phyloP scores from a whole-genome alignment of 2,329 filamentous ascomycete genomes.

The Triangularia verruculosa region DNA sequence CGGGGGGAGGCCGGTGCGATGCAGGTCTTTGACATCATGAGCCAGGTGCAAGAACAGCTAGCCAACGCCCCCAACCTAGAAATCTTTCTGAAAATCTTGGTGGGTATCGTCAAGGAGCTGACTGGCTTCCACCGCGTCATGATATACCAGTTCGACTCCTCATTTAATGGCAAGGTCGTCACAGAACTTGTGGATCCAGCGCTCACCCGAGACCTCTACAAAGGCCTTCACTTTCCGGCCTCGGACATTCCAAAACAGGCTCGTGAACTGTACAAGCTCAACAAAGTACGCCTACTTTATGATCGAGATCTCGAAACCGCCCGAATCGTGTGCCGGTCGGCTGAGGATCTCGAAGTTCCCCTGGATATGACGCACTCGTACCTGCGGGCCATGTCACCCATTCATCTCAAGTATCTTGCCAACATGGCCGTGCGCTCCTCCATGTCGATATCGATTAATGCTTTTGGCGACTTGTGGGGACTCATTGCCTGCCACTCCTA shows the following conservation, averaged over 20 bases:
- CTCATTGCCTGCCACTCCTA: conserved; percentile 85
- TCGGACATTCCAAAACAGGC: conserved; percentile 84
- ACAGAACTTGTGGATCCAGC: conserved; percentile 81
- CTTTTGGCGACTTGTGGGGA: conserved; percentile 82
- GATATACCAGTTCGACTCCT: conserved; percentile 85
- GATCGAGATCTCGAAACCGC: conserved; percentile 78
- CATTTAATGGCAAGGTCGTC: conserved; percentile 82
- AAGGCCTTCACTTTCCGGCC: conserved; percentile 83
- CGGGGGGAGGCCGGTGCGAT: conserved; percentile 78
- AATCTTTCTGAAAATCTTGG: conserved; percentile 72
- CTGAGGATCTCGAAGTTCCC: conserved; percentile 69
- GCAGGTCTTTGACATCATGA: conserved; percentile 90
- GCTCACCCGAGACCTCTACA: conserved; percentile 78
- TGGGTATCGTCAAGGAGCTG: conserved; percentile 83
- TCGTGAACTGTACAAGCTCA: conserved; percentile 83
- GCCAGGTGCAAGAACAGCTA: conserved; percentile 85
- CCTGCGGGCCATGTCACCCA: conserved; percentile 84
- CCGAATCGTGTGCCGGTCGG: conserved; percentile 73
- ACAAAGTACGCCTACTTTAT: conserved; percentile 84
- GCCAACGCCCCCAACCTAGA: conserved; percentile 68
- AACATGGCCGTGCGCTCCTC: conserved; percentile 93
- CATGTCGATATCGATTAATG: conserved; percentile 92
- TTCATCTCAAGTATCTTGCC: conserved; percentile 79
- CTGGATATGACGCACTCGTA: conserved; percentile 83
- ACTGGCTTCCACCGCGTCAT: conserved; percentile 91